A percentile compares a stretch with the other conserved stretches of the same genome.
Evolutionary conservation across 1,139 yeast species (phyloP).

Genomic region (Blastobotrys buckinghamii): DNA sequence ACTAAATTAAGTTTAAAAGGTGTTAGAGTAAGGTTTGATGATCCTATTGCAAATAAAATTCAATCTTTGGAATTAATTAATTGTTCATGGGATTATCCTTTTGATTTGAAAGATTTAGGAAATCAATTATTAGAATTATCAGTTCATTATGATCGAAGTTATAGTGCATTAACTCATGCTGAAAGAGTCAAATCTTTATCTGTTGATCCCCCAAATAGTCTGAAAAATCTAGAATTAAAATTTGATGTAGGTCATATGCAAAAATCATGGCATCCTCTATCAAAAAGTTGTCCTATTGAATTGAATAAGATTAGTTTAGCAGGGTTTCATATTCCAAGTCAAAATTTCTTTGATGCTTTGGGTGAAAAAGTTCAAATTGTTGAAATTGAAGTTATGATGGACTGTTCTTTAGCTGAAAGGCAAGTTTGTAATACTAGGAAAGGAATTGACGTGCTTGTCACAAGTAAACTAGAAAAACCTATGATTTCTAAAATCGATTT

Average conservation of each 20-base stretch:
- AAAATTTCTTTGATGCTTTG: slow-evolving; percentile 7
- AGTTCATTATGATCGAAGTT: slow-evolving; percentile 4
- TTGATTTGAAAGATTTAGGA: slow-evolving; percentile 6
- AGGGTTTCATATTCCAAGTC: slow-evolving; percentile 12
- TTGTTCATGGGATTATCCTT: slow-evolving; percentile 14
- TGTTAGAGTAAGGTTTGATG: slow-evolving; percentile 9
- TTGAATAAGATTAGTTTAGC: slow-evolving; percentile 1
- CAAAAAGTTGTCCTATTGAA: slow-evolving; percentile 1
- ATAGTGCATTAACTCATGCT: slow-evolving; percentile 10
- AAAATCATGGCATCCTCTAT: slow-evolving; percentile 13
- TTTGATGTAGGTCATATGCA: slow-evolving; percentile 9
- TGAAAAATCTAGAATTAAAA: slow-evolving; percentile 3
- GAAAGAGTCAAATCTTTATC: slow-evolving; percentile 12
- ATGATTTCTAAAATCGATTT: neutral
- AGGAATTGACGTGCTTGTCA: neutral
- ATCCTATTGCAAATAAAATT: slow-evolving; percentile 2
- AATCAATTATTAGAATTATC: slow-evolving; percentile 1
- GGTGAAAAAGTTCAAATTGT: slow-evolving; percentile 3
- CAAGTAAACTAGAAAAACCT: neutral
- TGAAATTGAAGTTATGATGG: slow-evolving; percentile 6
- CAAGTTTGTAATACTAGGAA: neutral
- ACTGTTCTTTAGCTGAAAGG: neutral
- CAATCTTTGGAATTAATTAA: slow-evolving; percentile 6
- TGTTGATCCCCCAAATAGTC: slow-evolving; percentile 9
- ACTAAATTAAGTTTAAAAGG: slow-evolving; percentile 9